phyloP scores from a whole-genome alignment of 345 rosid genomes.

The Cardamine occulta region DNA sequence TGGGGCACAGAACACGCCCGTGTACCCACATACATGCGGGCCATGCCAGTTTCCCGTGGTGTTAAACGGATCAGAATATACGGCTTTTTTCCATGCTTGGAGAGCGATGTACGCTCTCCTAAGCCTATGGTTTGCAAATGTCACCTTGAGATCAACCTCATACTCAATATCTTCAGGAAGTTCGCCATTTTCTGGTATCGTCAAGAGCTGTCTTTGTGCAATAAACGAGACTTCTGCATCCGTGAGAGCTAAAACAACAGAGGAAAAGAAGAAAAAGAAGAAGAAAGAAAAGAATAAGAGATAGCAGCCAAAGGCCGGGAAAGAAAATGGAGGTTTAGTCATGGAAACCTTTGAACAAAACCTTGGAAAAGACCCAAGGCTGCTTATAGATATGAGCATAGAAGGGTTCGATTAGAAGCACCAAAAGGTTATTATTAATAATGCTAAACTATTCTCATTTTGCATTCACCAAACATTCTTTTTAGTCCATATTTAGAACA shows the following conservation, averaged over 20 bases:
- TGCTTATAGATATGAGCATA: slow-evolving; percentile 54
- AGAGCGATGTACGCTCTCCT: slow-evolving; percentile 68
- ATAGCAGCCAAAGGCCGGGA: slow-evolving; percentile 63
- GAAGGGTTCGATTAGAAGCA: slow-evolving; percentile 32
- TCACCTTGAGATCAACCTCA: slow-evolving; percentile 43
- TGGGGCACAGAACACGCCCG: slow-evolving; percentile 69
- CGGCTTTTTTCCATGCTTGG: slow-evolving; percentile 76
- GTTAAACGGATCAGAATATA: slow-evolving; percentile 76
- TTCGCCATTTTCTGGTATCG: slow-evolving; percentile 49
- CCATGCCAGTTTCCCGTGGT: slow-evolving; percentile 80
- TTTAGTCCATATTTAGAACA: slow-evolving; percentile 24
- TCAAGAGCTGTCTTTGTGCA: slow-evolving; percentile 66
- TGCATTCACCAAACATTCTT: slow-evolving; percentile 32
- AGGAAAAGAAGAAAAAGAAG: slow-evolving; percentile 34
- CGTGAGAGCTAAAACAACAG: slow-evolving; percentile 51
- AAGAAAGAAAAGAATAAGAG: slow-evolving; percentile 38
- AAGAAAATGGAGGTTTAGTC: slow-evolving; percentile 42
- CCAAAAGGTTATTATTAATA: slow-evolving; percentile 31
- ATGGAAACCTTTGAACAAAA: slow-evolving; percentile 42
- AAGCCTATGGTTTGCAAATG: slow-evolving; percentile 63
- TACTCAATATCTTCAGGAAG: slow-evolving; percentile 46
- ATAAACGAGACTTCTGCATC: slow-evolving; percentile 62
- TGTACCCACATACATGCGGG: slow-evolving; percentile 63
- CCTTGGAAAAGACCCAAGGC: slow-evolving; percentile 80
- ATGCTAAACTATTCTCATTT: slow-evolving; percentile 30